Conservation (phyloP, 495 filamentous ascomycete species). For the Umbilicaria muhlenbergii region DNA sequence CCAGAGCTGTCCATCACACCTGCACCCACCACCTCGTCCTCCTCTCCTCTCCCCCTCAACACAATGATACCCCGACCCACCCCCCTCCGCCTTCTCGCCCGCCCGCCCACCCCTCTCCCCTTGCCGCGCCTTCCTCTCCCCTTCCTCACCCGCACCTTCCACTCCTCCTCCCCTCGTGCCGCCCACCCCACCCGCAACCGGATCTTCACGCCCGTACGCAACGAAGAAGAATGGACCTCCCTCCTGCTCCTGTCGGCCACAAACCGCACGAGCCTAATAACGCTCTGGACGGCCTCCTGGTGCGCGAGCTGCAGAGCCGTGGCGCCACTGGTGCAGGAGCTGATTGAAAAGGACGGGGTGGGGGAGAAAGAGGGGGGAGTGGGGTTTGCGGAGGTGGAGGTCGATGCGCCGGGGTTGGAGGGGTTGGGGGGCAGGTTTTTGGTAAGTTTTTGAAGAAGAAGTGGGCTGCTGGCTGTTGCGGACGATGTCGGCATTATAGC, state of each 20-base stretch:
- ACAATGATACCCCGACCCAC: too few species aligned
- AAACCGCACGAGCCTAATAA: conserved; percentile 43
- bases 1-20: too few species aligned
- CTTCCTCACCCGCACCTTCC: too few species aligned
- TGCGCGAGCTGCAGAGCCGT: conserved; percentile 43
- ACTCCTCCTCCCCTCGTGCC: too few species aligned
- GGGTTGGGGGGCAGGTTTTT: conserved; percentile 39
- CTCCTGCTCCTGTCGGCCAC: conserved; percentile 42
- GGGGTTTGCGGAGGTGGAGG: conserved; percentile 43
- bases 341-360: conserved; percentile 35
- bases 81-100: too few species aligned
- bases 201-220: conserved; percentile 24
- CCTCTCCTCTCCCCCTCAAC: too few species aligned
- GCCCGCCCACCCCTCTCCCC: too few species aligned
- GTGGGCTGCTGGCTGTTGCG: too few species aligned
- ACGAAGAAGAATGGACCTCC: conserved; percentile 41
- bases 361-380: conserved; percentile 47
- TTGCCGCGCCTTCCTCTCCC: too few species aligned
- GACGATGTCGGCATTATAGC: too few species aligned
- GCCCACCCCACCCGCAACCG: too few species aligned
- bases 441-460: conserved; percentile 16
- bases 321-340: conserved; percentile 31
- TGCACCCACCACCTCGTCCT: too few species aligned
- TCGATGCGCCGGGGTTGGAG: conserved; percentile 40
- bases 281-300: conserved; percentile 54